Conservation (phyloP, 1,284 basidiomycete species). For the Ganoderma boninense region DNA sequence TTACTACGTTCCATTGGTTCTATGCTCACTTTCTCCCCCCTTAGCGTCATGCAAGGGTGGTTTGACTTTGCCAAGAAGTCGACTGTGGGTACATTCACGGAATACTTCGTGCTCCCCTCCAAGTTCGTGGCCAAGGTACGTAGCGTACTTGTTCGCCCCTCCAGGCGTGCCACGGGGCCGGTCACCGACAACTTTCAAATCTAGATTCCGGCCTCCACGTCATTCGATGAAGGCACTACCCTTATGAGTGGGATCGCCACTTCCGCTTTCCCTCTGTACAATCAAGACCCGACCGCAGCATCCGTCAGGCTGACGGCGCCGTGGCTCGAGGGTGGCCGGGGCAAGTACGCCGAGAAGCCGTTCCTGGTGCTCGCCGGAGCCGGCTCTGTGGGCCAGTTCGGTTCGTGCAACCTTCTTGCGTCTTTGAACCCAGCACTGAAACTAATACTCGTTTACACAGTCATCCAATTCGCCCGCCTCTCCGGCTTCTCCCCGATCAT, state of each 20-base stretch:
- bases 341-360: constrained; percentile 42
- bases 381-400: constrained; percentile 44
- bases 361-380: constrained; percentile 46
- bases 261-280: constrained; percentile 28
- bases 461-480: constrained; percentile 47
- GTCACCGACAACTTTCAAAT: not conserved
- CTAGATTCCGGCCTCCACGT: constrained; percentile 7
- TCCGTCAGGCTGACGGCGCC: constrained; percentile 17
- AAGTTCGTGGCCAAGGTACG: constrained; percentile 13
- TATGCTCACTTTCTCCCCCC: not conserved
- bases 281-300: not conserved
- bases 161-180: not conserved
- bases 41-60: not conserved
- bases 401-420: constrained; percentile 40
- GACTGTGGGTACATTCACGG: not conserved
- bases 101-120: constrained; percentile 35
- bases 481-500: too few species aligned
- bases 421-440: too few species aligned
- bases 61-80: not conserved
- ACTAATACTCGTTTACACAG: constrained; percentile 16
- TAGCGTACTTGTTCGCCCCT: not conserved
- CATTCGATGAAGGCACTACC: constrained; percentile 33
- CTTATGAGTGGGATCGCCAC: constrained; percentile 33
- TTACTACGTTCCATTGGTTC: not conserved
- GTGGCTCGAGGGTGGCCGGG: constrained; percentile 37